These are phyloP conservation scores for Eremochloa ophiuroides DNA, from an alignment of 176 grass and related monocot genomes.

Conservation along the genomic window DNA sequence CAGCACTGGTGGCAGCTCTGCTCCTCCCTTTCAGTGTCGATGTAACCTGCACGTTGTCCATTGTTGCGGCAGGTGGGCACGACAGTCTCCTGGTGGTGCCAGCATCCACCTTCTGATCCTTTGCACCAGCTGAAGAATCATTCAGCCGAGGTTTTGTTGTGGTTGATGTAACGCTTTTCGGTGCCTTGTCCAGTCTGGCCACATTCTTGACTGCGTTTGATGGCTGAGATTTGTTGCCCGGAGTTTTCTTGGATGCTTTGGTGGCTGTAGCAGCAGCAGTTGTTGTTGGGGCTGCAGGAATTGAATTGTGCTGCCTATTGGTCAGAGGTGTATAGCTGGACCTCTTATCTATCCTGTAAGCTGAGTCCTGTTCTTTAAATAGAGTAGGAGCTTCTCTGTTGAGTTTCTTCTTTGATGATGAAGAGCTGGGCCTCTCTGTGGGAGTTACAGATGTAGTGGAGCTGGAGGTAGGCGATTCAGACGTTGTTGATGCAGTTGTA, in stretches of 20 bases:
- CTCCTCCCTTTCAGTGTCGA: background rate
- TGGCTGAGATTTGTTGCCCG: constrained; percentile 15
- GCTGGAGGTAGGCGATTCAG: constrained; percentile 32
- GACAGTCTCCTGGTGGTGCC: constrained; percentile 11
- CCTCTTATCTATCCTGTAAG: constrained; percentile 41
- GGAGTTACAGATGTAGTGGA: constrained; percentile 32
- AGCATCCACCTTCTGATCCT: constrained; percentile 10
- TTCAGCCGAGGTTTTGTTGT: background rate
- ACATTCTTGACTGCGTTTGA: constrained; percentile 12
- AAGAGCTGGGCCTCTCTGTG: constrained; percentile 22
- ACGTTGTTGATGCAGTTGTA: background rate
- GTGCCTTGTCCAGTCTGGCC: background rate
- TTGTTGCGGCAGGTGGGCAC: background rate
- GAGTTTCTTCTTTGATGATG: constrained; percentile 22
- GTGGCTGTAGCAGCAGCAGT: background rate
- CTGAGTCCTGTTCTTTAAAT: constrained; percentile 1
- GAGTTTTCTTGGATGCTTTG: constrained; percentile 30
- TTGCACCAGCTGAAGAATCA: background rate
- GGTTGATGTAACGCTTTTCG: background rate
- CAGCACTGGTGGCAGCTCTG: background rate
- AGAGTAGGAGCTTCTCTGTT: background rate
- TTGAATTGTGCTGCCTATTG: constrained; percentile 23
- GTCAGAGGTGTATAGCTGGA: constrained; percentile 45
- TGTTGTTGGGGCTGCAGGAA: background rate
- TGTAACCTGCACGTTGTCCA: background rate